Conservation (phyloP, 2,329 filamentous ascomycete genomes). For the Ceratocystis albifundus region DNA sequence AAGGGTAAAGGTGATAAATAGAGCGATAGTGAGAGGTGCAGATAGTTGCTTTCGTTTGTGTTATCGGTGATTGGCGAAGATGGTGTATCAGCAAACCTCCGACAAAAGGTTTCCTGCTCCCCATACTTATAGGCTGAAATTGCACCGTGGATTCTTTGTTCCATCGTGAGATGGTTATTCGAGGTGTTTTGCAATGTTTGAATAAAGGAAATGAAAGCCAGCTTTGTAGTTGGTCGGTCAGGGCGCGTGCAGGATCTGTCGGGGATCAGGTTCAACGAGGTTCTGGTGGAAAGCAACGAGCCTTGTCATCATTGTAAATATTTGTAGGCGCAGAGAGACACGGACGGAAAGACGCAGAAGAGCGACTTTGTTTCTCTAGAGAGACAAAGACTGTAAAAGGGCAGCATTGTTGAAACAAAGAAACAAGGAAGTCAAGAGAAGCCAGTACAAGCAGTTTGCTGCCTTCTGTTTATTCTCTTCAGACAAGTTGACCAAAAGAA, state of each 20-base stretch:
- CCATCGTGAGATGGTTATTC: not conserved
- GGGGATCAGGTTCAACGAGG: not conserved
- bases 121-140: constrained; percentile 1
- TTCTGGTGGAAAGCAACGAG: not conserved
- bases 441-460: not conserved
- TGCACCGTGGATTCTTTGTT: not conserved
- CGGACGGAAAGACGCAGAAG: not conserved
- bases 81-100: not conserved
- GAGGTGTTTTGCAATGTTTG: not conserved
- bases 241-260: not conserved
- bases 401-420: not conserved
- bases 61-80: not conserved
- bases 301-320: not conserved
- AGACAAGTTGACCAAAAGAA: not conserved
- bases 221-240: not conserved
- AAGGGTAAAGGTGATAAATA: too few species aligned
- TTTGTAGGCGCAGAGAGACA: not conserved
- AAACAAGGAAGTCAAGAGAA: not conserved
- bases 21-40: not conserved
- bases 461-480: not conserved
- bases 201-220: not conserved
- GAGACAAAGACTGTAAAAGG: not conserved
- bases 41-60: not conserved
- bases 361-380: not conserved
- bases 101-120: not conserved